phyloP scores from a whole-genome alignment of 2,329 filamentous ascomycete genomes.

The Fusarium armeniacum region DNA sequence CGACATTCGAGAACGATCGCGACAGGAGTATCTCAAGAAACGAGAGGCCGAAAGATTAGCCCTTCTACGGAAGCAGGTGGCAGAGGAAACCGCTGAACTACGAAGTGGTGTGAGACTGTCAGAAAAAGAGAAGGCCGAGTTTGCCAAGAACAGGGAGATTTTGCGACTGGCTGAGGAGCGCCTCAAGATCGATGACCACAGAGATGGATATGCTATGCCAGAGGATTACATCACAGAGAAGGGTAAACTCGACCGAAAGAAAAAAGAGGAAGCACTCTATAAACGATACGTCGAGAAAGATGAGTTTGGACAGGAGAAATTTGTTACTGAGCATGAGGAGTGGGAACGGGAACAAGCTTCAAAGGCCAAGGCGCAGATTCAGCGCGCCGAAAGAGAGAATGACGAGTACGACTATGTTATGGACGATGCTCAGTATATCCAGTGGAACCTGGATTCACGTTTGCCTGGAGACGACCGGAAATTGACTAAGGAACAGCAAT shows the following conservation, averaged over 20 bases:
- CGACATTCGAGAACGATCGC: slow-evolving; percentile 84
- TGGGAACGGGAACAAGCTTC: slow-evolving; percentile 93
- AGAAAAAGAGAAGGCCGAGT: slow-evolving; percentile 85
- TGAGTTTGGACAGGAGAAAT: slow-evolving; percentile 88
- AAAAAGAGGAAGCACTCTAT: slow-evolving; percentile 91
- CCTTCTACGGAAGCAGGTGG: slow-evolving; percentile 89
- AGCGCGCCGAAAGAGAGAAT: slow-evolving; percentile 78
- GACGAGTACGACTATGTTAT: slow-evolving; percentile 94
- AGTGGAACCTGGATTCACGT: slow-evolving; percentile 82
- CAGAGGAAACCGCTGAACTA: slow-evolving; percentile 87
- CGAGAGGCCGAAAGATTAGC: slow-evolving; percentile 88
- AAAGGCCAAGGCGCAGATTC: slow-evolving; percentile 89
- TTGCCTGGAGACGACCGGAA: slow-evolving; percentile 79
- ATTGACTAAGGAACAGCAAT: slow-evolving; percentile 82
- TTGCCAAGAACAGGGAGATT: slow-evolving; percentile 88
- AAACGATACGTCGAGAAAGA: slow-evolving; percentile 90
- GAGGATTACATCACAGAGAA: slow-evolving; percentile 97
- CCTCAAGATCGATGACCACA: slow-evolving; percentile 88
- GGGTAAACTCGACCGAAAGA: slow-evolving; percentile 87
- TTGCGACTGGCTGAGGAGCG: slow-evolving; percentile 86
- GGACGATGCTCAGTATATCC: slow-evolving; percentile 88
- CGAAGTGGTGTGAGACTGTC: slow-evolving; percentile 81
- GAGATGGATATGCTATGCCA: slow-evolving; percentile 92
- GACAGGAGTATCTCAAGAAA: slow-evolving; percentile 95
- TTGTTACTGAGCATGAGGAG: slow-evolving; percentile 93